A percentile compares a stretch with the other conserved stretches of the same genome.
Evolutionary conservation across 1,284 basidiomycete species (phyloP).

Genomic region (Fomes fomentarius): DNA sequence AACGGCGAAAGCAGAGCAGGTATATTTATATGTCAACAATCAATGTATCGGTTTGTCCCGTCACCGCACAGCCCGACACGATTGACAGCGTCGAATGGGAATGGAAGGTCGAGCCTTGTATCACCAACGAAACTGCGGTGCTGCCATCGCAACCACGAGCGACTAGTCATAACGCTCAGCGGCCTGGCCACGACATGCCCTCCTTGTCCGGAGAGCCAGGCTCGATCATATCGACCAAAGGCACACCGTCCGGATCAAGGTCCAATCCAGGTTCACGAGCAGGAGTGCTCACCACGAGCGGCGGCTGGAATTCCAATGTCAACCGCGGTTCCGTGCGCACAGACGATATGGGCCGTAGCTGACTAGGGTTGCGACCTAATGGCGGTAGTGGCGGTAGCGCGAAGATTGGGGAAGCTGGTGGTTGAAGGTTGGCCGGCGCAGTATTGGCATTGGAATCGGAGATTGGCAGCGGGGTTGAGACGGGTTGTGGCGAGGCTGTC

Average conservation of each 20-base stretch:
- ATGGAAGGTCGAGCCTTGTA: not conserved
- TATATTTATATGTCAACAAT: not conserved
- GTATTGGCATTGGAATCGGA: constrained; percentile 1
- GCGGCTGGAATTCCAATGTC: constrained; percentile 10
- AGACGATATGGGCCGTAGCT: constrained; percentile 15
- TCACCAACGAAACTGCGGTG: not conserved
- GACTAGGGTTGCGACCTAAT: constrained; percentile 9
- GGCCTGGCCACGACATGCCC: constrained; percentile 24
- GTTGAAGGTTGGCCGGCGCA: not conserved
- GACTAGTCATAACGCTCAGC: constrained; percentile 2
- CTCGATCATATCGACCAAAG: constrained; percentile 24
- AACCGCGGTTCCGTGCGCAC: constrained; percentile 10
- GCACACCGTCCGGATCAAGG: constrained; percentile 31
- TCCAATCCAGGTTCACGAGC: constrained; percentile 11
- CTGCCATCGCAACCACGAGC: not conserved
- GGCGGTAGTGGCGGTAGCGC: constrained; percentile 20
- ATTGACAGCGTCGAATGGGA: not conserved
- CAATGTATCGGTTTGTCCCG: too few species aligned
- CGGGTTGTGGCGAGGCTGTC: constrained; percentile 25
- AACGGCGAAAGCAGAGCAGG: not conserved
- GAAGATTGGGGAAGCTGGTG: constrained; percentile 16
- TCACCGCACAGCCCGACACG: too few species aligned
- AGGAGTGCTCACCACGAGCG: constrained; percentile 11
- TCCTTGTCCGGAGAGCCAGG: constrained; percentile 33
- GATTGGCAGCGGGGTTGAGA: constrained; percentile 13